Conservation (phyloP, 163 green algal genomes). For the Chloromonas sp. region DNA sequence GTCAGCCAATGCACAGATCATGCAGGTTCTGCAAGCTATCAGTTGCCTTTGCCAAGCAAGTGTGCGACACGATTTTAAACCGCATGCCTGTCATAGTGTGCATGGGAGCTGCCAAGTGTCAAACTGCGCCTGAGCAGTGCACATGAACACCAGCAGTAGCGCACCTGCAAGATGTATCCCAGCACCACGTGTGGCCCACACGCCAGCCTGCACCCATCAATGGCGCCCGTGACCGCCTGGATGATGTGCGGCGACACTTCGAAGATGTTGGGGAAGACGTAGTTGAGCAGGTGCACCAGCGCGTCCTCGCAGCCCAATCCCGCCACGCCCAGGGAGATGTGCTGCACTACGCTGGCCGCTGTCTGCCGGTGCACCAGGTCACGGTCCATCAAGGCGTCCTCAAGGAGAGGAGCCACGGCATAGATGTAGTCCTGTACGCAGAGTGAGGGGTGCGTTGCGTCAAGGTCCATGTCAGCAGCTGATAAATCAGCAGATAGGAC, state of each 20-base stretch:
- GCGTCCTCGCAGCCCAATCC: constrained; percentile 96
- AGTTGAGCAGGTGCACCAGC: constrained; percentile 95
- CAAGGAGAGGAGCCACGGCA: constrained; percentile 88
- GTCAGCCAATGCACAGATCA: background rate
- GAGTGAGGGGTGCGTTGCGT: background rate
- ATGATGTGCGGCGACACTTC: constrained; percentile 92
- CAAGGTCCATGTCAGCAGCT: background rate
- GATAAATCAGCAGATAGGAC: background rate
- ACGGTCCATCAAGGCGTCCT: constrained; percentile 93
- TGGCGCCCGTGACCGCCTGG: constrained; percentile 79
- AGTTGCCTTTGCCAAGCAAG: too few relatives aligned
- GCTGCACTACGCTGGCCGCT: constrained; percentile 80
- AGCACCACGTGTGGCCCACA: constrained; percentile 84
- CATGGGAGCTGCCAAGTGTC: too few relatives aligned
- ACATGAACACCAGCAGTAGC: too few relatives aligned
- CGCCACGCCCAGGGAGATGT: constrained; percentile 85
- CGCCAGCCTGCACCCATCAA: constrained; percentile 86
- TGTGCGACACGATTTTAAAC: too few relatives aligned
- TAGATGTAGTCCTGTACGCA: constrained; percentile 77
- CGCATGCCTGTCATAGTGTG: too few relatives aligned
- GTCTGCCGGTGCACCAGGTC: constrained; percentile 94
- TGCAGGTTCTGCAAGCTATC: too few relatives aligned
- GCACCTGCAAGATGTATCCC: constrained; percentile 81
- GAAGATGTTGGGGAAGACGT: constrained; percentile 98
- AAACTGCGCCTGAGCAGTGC: too few relatives aligned